Conservation (phyloP, 225 moss, liverwort and hornwort genomes). For the Marchantia polymorpha region DNA sequence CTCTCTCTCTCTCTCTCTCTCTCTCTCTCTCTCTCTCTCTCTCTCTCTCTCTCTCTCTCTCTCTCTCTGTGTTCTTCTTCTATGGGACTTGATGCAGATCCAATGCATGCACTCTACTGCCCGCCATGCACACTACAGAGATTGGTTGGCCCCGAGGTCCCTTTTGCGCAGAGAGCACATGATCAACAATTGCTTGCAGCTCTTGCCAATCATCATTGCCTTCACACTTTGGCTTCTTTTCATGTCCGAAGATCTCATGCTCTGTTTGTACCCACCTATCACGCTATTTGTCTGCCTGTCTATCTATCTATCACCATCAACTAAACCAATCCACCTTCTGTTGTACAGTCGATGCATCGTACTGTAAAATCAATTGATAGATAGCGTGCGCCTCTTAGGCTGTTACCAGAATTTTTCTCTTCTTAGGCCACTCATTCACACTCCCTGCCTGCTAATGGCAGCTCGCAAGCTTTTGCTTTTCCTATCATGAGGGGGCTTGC, state of each 20-base stretch:
- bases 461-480: too few species aligned
- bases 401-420: background rate
- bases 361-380: background rate
- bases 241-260: background rate
- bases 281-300: too few species aligned
- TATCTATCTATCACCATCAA: background rate
- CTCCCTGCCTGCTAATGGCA: background rate
- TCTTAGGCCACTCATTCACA: background rate
- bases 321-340: background rate
- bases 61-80: too few species aligned
- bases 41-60: background rate
- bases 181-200: background rate
- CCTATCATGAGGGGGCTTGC: too few species aligned
- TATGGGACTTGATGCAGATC: too few species aligned
- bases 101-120: background rate
- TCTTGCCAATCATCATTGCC: background rate
- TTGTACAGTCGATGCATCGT: background rate
- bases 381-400: background rate
- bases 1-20: too few species aligned
- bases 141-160: background rate
- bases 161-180: background rate
- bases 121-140: background rate
- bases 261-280: background rate
- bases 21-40: background rate
- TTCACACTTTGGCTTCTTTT: background rate